A percentile compares a stretch with the other conserved stretches of the same genome.
These are phyloP conservation scores for Umbelopsis isabellina DNA, from an alignment of 192 early-diverging fungal species.

Conservation along the genomic window DNA sequence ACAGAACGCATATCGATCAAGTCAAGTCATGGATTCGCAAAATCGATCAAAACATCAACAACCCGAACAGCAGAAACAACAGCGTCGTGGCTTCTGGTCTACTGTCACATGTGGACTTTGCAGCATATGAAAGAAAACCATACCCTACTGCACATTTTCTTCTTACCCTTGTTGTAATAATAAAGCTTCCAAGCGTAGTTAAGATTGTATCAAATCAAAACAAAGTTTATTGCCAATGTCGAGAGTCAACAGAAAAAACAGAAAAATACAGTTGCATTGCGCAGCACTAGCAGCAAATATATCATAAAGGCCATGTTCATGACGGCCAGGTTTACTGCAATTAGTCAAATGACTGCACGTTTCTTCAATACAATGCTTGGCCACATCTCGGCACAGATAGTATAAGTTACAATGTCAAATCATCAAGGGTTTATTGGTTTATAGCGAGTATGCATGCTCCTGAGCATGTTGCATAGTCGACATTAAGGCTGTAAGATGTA, in stretches of 20 bases:
- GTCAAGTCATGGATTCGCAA: slow-evolving; percentile 5
- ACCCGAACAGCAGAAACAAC: neutral
- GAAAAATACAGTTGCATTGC: too few relatives aligned
- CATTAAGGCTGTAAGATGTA: neutral
- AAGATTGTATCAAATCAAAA: neutral
- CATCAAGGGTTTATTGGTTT: too few relatives aligned
- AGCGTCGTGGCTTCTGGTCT: slow-evolving; percentile 12
- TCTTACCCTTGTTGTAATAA: neutral
- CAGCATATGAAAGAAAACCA: slow-evolving; percentile 6
- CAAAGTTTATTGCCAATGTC: neutral
- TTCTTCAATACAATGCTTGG: too few relatives aligned
- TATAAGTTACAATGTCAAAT: too few relatives aligned
- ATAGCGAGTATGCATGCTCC: neutral
- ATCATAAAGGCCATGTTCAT: too few relatives aligned
- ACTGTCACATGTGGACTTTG: slow-evolving; percentile 3
- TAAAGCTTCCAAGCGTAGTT: neutral
- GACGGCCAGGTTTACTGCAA: too few relatives aligned
- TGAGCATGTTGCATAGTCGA: neutral
- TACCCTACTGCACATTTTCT: neutral
- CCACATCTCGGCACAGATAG: neutral
- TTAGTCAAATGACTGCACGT: too few relatives aligned
- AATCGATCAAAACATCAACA: slow-evolving; percentile 3
- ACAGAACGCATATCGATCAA: slow-evolving; percentile 5
- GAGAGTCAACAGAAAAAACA: too few relatives aligned
- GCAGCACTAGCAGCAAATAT: too few relatives aligned